Base-by-base conservation (phyloP, 257 asterid genomes). In the Cordia subcordata region DNA sequence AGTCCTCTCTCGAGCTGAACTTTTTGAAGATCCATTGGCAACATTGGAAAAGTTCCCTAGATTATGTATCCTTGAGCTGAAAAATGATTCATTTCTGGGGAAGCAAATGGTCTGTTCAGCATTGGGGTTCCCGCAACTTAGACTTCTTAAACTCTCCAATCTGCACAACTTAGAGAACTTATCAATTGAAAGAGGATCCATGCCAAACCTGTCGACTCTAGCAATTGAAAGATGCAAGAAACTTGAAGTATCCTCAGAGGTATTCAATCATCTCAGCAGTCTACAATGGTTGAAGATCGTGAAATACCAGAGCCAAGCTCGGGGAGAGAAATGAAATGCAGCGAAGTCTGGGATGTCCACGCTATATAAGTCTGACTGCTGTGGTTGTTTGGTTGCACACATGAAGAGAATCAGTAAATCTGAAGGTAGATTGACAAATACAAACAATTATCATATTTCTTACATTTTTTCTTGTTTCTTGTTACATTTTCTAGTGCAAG, bases 181-280 rank as follows among this genome's bases (percentile, higher is more conserved):
- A 67, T 38, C 1, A 23, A 61, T 63, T 15, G 73, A 66, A 5
- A 0, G 4, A 1, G 37, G 4, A 21, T 71, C 72, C 33, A 46
- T 79, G 81, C 77, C 75, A 0, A 8, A 14, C 39, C 77, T 79
- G 17, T 66, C 42, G 5, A 44, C 21, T 63, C 55, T 72, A 35
- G 14, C 12, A 33, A 55, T 74, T 13, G 52, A 62, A 4, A 20
- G 59, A 0, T 74, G 73, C 35, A 11, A 19, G 11, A 12, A 21
- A 4, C 38, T 68, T 50, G 18, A 22, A 55, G 11, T 3, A 56
- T 51, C 69, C 13, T 77, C 72, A 1, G 5, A 22, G 8, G 58
- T 37, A 8, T 54, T 73, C 33, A 8, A 4, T 13, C 10, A 3
- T 10, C 23, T 35, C 16, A 15, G 6, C 14, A 11, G 5, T 15